phyloP scores from a whole-genome alignment of 2,329 filamentous ascomycete species.

The Colletotrichum navitas region DNA sequence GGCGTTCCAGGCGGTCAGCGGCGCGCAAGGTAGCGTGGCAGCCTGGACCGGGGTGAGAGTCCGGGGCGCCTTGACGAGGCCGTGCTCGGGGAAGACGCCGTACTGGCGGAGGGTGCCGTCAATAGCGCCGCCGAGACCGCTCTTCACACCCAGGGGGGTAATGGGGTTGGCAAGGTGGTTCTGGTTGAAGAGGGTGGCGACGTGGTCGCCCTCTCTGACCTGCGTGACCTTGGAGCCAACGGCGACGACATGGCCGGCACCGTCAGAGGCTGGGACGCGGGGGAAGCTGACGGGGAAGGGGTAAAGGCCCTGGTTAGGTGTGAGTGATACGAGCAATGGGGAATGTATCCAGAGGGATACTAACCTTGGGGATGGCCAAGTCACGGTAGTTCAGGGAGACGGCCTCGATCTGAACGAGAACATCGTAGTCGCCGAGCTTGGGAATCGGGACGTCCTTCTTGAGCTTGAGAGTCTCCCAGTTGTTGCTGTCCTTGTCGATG shows the following conservation, averaged over 20 bases:
- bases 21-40: conserved; percentile 71
- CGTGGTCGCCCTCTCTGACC: conserved; percentile 66
- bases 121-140: conserved; percentile 75
- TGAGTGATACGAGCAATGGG: conserved; percentile 17
- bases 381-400: conserved; percentile 69
- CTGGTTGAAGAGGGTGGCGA: conserved; percentile 73
- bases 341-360: neutral
- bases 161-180: conserved; percentile 61
- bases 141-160: conserved; percentile 51
- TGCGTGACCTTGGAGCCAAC: conserved; percentile 62
- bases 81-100: conserved; percentile 75
- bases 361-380: conserved; percentile 59
- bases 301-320: conserved; percentile 56
- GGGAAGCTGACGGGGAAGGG: conserved; percentile 57
- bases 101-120: conserved; percentile 78
- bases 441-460: conserved; percentile 67
- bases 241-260: conserved; percentile 65
- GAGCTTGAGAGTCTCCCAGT: conserved; percentile 71
- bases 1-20: conserved; percentile 75
- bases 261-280: conserved; percentile 65
- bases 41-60: conserved; percentile 67
- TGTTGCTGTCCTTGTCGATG: conserved; percentile 55
- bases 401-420: conserved; percentile 74
- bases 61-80: conserved; percentile 73
- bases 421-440: conserved; percentile 75